A percentile compares a stretch with the other conserved stretches of the same genome.
Conservation (phyloP, 1,284 basidiomycete genomes). For the Ustilago cynodontis region DNA sequence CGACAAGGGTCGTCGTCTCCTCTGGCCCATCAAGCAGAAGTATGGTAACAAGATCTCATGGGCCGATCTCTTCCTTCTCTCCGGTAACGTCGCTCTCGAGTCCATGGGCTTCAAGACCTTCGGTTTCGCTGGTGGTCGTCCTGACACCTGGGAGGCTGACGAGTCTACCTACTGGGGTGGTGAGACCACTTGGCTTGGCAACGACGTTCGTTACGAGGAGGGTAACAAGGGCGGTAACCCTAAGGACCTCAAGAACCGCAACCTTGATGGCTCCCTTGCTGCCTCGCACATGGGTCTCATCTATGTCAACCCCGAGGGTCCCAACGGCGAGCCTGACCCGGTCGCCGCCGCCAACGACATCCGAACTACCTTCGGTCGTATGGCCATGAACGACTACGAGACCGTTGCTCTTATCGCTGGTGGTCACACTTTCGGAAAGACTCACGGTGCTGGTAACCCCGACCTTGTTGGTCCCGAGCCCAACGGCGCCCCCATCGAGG, state of each 20-base stretch:
- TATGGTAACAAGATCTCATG: conserved; percentile 50
- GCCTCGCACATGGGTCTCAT: conserved; percentile 51
- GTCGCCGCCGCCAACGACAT: conserved; percentile 46
- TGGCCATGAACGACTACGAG: conserved; percentile 51
- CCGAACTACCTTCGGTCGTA: conserved; percentile 46
- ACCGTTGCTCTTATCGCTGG: conserved; percentile 49
- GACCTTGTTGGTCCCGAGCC: conserved; percentile 44
- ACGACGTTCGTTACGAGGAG: conserved; percentile 47
- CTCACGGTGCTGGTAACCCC: conserved; percentile 44
- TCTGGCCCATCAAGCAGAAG: conserved; percentile 53
- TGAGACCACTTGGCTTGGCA: conserved; percentile 49
- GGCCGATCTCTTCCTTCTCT: conserved; percentile 39
- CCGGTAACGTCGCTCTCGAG: conserved; percentile 48
- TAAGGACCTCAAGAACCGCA: conserved; percentile 44
- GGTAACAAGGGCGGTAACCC: conserved; percentile 34
- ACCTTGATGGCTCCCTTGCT: conserved; percentile 30
- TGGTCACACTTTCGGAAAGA: conserved; percentile 51
- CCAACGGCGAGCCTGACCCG: conserved; percentile 41
- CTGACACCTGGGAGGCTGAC: conserved; percentile 51
- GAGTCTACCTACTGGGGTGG: conserved; percentile 52
- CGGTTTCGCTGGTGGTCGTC: conserved; percentile 45
- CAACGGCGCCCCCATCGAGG: conserved; percentile 39
- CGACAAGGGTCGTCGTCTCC: conserved; percentile 49
- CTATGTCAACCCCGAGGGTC: conserved; percentile 52
- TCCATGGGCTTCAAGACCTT: conserved; percentile 52